Evolutionary conservation across 441 rosid species (phyloP).

Genomic region (Pelargonium fulgidum): DNA sequence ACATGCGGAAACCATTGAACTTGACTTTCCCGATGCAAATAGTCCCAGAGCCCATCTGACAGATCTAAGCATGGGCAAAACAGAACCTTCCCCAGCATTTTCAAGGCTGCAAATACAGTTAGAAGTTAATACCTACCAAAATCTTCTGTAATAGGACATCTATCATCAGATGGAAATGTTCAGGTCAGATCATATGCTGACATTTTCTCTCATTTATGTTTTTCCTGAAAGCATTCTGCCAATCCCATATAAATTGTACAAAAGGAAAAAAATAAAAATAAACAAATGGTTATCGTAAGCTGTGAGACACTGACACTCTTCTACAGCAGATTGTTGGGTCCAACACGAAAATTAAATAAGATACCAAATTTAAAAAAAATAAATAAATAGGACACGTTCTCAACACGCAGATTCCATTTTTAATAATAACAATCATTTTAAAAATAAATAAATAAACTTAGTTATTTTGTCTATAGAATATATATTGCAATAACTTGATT

Average conservation of each 20-base stretch:
- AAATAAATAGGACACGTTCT: too few species aligned
- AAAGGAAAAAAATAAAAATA: not conserved
- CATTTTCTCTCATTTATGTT: not conserved
- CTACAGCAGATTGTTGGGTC: too few species aligned
- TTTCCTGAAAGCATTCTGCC: constrained; percentile 4
- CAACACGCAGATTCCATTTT: too few species aligned
- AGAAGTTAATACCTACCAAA: not conserved
- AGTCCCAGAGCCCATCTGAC: constrained; percentile 58
- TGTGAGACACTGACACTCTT: too few species aligned
- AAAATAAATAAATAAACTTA: too few species aligned
- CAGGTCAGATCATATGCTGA: not conserved
- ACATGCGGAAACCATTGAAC: constrained; percentile 42
- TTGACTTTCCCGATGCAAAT: constrained; percentile 46
- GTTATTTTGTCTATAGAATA: too few species aligned
- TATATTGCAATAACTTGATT: too few species aligned
- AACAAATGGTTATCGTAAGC: not conserved
- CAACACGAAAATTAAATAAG: too few species aligned
- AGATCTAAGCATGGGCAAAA: constrained; percentile 84
- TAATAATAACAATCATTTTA: too few species aligned
- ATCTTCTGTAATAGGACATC: not conserved
- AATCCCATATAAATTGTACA: not conserved
- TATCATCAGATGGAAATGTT: not conserved
- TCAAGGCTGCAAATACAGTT: constrained; percentile 65
- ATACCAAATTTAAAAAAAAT: too few species aligned
- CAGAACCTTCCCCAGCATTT: constrained; percentile 90